Evolutionary conservation across 164 flowering plant species (phyloP).

Genomic region (Umbilicus rupestris): DNA sequence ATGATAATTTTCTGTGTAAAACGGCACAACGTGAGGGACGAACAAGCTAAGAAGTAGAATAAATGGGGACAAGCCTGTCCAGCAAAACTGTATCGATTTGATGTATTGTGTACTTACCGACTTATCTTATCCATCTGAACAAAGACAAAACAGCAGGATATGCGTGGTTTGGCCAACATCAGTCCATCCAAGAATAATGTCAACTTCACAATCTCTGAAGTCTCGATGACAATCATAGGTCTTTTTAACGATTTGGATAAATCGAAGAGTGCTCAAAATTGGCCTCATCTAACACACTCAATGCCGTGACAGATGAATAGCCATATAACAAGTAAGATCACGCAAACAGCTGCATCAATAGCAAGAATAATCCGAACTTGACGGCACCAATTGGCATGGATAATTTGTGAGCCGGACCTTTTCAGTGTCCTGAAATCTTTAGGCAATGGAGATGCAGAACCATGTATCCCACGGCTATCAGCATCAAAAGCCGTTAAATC

Average conservation of each 20-base stretch:
- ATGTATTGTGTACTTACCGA: background rate
- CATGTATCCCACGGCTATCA: slow-evolving; percentile 21
- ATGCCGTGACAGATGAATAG: slow-evolving; percentile 48
- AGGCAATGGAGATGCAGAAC: slow-evolving; percentile 33
- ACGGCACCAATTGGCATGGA: slow-evolving; percentile 57
- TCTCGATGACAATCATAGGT: background rate
- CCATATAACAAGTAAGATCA: slow-evolving; percentile 56
- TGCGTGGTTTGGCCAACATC: no score
- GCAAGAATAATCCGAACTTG: slow-evolving; percentile 58
- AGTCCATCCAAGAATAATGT: background rate
- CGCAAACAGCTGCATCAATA: slow-evolving; percentile 61
- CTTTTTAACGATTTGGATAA: background rate
- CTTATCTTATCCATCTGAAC: background rate
- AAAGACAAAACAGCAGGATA: no score
- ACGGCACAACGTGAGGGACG: no score
- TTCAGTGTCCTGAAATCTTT: slow-evolving; percentile 41
- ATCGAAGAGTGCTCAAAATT: background rate
- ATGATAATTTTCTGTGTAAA: no score
- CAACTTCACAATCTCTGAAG: background rate
- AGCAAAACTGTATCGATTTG: background rate
- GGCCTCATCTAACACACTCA: slow-evolving; percentile 30
- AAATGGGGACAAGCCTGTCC: no score
- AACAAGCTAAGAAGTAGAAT: no score
- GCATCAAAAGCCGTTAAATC: slow-evolving; percentile 28
- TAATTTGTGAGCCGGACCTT: slow-evolving; percentile 34